Evolutionary conservation across 2,329 filamentous ascomycete genomes (phyloP), one percentile per base, ranked within the genome.

Genomic region (Beauveria sp.): DNA sequence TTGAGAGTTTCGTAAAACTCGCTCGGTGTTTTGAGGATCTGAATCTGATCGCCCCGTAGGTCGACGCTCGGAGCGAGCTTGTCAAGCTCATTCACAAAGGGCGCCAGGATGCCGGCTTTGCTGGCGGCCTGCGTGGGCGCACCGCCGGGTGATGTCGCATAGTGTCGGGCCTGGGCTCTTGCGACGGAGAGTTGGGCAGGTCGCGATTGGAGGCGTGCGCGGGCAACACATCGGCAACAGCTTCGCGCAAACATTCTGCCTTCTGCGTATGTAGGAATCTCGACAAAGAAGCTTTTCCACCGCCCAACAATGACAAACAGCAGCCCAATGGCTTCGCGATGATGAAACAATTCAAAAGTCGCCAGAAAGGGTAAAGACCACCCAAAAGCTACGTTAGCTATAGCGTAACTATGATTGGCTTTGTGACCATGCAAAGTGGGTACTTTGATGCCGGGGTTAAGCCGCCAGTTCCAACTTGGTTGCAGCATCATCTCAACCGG

Each of bases 1-100:
- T 97, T 97, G 62, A 99, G 78, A 8, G 88, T 91, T 67, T 89
- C 86, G 74, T 97, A 99, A 72, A 99, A 99, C 58, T 93, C 90
- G n/a, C 84, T 76, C 0, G 94, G 94, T 2, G 89, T 88, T 67
- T 86, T 83, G 14, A 99, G 75, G 22, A 99, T 88, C 12, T 83
- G 80, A 55, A 99, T 89, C 62, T 93, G 85, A 5, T 90, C 90
- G 2, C 91, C 90, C 28, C 86, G 79, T 28, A 99, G 80, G 70
- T 92, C 90, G 67, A 99, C 96, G 50, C 90, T 88, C n/a, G 94
- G 94, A 3, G 92, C 89, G 65, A 97, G 85, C 67, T 83, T 88
- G 73, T 99, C 94, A 63, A 99, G 78, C 73, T 99, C 92, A 67
- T 75, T 75, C 70, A 84, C 72, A 70, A 89, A 79, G 14, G 82